These are phyloP conservation scores for Acanthochlamys bracteata DNA, from an alignment of 106 monocot genomes.

Conservation along the genomic window DNA sequence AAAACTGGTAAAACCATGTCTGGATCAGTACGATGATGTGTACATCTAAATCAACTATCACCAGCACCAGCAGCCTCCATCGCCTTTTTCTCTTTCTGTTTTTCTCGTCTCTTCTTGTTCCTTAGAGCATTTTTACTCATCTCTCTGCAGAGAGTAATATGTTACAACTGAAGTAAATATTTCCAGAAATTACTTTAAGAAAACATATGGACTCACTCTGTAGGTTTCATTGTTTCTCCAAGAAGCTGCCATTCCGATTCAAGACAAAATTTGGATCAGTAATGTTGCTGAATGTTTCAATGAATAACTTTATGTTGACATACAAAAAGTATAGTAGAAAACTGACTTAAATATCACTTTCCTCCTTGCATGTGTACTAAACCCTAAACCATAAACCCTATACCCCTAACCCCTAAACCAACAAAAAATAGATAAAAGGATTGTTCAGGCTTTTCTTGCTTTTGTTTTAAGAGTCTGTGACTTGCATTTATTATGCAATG, in stretches of 20 bases:
- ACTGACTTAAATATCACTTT: too few species aligned
- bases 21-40: neutral
- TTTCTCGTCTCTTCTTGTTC: conserved; percentile 83
- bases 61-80: conserved; percentile 35
- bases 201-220: conserved; percentile 51
- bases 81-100: conserved; percentile 79
- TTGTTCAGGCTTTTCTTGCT: too few species aligned
- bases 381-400: too few species aligned
- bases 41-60: conserved; percentile 4
- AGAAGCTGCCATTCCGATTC: conserved; percentile 43
- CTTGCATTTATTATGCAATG: too few species aligned
- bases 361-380: too few species aligned
- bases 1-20: neutral
- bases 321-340: too few species aligned
- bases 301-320: too few species aligned
- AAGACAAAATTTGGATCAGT: too few species aligned
- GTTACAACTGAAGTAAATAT: neutral
- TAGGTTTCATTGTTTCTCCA: conserved; percentile 35
- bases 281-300: too few species aligned
- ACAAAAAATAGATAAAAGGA: too few species aligned
- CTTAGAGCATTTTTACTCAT: conserved; percentile 84
- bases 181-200: neutral
- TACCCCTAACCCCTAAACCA: too few species aligned
- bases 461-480: too few species aligned
- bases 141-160: conserved; percentile 23